These are phyloP conservation scores for Endocarpon pusillum DNA, from an alignment of 495 filamentous ascomycete species.

Conservation along the genomic window DNA sequence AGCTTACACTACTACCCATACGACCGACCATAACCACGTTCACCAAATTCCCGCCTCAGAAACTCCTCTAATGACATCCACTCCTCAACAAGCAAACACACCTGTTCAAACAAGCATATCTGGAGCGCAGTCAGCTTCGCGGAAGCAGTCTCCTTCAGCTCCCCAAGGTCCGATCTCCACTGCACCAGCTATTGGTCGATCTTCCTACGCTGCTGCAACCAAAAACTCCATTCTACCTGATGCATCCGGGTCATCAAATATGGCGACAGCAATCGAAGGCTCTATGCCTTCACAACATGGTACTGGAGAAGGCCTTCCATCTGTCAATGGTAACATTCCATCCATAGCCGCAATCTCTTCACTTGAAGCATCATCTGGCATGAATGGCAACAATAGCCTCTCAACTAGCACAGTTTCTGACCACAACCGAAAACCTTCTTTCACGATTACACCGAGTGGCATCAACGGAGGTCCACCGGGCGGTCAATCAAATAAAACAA, in stretches of 20 bases:
- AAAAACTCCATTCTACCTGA: not conserved
- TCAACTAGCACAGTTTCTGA: conserved; percentile 39
- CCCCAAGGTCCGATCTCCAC: not conserved
- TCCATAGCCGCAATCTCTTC: not conserved
- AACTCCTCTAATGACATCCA: too few relatives aligned
- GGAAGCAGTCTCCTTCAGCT: not conserved
- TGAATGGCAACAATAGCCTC: conserved; percentile 47
- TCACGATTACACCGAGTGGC: conserved; percentile 68
- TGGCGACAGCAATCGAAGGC: conserved; percentile 1
- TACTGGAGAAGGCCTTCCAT: not conserved
- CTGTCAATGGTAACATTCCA: not conserved
- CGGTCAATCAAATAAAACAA: conserved; percentile 38
- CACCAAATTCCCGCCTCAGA: too few relatives aligned
- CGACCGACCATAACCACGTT: too few relatives aligned
- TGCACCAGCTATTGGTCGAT: not conserved
- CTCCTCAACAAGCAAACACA: conserved; percentile 1
- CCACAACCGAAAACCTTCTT: conserved; percentile 67
- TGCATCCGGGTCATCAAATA: not conserved
- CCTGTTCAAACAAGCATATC: not conserved
- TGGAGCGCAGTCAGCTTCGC: not conserved
- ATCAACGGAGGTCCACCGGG: conserved; percentile 55
- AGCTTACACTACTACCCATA: too few relatives aligned
- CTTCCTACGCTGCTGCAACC: not conserved
- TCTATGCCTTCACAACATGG: not conserved
- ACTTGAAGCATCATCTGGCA: conserved; percentile 11